A percentile compares a stretch with the other conserved stretches of the same genome.
These are phyloP conservation scores for Naganishia kalamii DNA, from an alignment of 768 basidiomycete species.

Conservation along the genomic window DNA sequence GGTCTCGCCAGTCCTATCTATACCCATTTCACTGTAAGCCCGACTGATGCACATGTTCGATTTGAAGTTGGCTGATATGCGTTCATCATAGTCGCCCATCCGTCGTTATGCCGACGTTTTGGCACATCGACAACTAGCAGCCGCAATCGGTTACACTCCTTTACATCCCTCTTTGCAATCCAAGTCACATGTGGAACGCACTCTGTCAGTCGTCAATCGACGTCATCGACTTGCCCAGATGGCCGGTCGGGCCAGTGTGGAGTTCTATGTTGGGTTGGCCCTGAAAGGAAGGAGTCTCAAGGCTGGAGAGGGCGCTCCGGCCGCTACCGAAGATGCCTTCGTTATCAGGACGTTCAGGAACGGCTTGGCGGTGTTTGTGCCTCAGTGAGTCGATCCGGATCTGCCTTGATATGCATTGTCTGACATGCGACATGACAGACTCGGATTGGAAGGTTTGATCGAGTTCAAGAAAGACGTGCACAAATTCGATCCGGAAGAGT, in stretches of 20 bases:
- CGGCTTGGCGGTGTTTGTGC: conserved; percentile 92
- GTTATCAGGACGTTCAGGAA: conserved; percentile 92
- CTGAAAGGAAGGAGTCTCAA: conserved; percentile 55
- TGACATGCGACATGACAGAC: conserved; percentile 50
- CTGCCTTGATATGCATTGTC: neutral
- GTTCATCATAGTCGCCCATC: conserved; percentile 63
- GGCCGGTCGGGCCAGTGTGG: conserved; percentile 91
- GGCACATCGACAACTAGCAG: conserved; percentile 84
- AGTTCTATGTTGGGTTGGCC: conserved; percentile 93
- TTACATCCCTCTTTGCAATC: conserved; percentile 84
- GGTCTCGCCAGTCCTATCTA: conserved; percentile 96
- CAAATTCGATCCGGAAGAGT: conserved; percentile 85
- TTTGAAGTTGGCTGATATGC: neutral
- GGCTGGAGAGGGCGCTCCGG: conserved; percentile 39
- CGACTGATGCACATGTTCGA: neutral
- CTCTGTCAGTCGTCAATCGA: conserved; percentile 77
- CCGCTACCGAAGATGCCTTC: conserved; percentile 42
- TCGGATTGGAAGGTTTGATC: conserved; percentile 89
- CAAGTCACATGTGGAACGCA: conserved; percentile 76
- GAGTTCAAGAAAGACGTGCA: conserved; percentile 79
- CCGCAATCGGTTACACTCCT: conserved; percentile 74
- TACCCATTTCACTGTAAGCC: conserved; percentile 76
- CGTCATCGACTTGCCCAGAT: conserved; percentile 95
- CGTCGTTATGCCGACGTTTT: conserved; percentile 93
- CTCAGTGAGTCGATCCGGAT: conserved; percentile 59